phyloP scores from a whole-genome alignment of 2,329 filamentous ascomycete genomes.

The Gnomoniopsis sp. region DNA sequence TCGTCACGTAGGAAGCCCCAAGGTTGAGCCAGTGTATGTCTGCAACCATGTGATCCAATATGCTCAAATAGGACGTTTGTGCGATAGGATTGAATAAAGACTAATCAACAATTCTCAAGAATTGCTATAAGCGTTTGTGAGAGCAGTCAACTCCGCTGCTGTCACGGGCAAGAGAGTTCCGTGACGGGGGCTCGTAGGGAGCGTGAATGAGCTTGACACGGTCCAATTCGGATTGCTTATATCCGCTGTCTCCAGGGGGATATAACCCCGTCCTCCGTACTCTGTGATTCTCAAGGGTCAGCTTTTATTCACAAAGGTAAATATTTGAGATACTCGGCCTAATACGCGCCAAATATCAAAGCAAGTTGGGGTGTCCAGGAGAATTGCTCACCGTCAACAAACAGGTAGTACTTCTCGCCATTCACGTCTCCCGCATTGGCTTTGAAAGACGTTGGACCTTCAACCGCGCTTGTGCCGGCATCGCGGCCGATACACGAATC shows the following conservation, averaged over 20 bases:
- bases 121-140: conserved; percentile 22
- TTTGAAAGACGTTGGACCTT: conserved; percentile 51
- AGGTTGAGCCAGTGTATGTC: too few relatives aligned
- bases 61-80: too few relatives aligned
- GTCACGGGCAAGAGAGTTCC: conserved; percentile 52
- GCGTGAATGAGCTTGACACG: conserved; percentile 40
- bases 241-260: conserved; percentile 48
- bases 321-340: too few relatives aligned
- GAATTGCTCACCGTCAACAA: conserved; percentile 42
- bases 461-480: conserved; percentile 45
- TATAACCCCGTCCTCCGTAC: conserved; percentile 47
- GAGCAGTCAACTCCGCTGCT: conserved; percentile 36
- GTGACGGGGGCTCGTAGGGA: conserved; percentile 49
- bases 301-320: background rate
- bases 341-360: too few relatives aligned
- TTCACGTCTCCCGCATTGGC: conserved; percentile 45
- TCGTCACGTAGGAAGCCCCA: too few relatives aligned
- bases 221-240: conserved; percentile 47
- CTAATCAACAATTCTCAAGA: too few relatives aligned
- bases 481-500: conserved; percentile 47
- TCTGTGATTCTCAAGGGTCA: conserved; percentile 23
- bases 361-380: background rate
- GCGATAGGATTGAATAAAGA: too few relatives aligned
- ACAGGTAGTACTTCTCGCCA: conserved; percentile 52
- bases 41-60: too few relatives aligned